Base-by-base conservation (phyloP, 179 eudicot species). In the Camellia oleifera region DNA sequence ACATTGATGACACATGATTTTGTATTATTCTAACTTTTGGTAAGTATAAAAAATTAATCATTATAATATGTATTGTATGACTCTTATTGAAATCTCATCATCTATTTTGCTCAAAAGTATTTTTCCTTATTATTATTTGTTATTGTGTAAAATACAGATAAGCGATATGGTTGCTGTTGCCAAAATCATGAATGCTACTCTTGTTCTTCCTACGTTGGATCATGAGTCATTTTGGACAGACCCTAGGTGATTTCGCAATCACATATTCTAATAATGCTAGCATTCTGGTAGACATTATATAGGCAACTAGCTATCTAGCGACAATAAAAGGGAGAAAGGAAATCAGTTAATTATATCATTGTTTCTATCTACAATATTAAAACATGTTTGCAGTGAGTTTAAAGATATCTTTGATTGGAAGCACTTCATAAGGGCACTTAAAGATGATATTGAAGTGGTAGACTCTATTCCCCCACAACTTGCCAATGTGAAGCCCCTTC, bases 341-440 rank as follows among this genome's bases (percentile, higher is more conserved):
- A 32, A 32, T 32, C 2, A 32, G 40, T 32, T 32, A 32, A 32
- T 14, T 7, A 7, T 56, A 12, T 74, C 48, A 56, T 56, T 56
- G 26, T 61, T 15, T 15, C 1, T 17, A 4, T 17, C 7, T 17
- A 4, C 8, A 17, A 61, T 15, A 3, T 15, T 20, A 32, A 32
- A 32, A 54, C 48, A 12, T 23, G 2, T 63, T 71, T 20, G 54
- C 85, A 92, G 94, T 74, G 95, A 86, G 45, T 93, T 93, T 54
- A 91, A 90, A 83, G 94, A 93, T 64, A 91, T 93, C 15, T 93
- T 91, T 66, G 88, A 93, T 71, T 93, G 92, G 94, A 85, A 83
- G 77, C 91, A 84, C 78, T 93, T 93, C 82, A 85, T 81, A 5
- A 78, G 83, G 15, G 79, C 84, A 13, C 60, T 93, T 7, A 85